phyloP scores from a whole-genome alignment of 2,329 filamentous ascomycete genomes.

The Ceratocystis cubensis region DNA sequence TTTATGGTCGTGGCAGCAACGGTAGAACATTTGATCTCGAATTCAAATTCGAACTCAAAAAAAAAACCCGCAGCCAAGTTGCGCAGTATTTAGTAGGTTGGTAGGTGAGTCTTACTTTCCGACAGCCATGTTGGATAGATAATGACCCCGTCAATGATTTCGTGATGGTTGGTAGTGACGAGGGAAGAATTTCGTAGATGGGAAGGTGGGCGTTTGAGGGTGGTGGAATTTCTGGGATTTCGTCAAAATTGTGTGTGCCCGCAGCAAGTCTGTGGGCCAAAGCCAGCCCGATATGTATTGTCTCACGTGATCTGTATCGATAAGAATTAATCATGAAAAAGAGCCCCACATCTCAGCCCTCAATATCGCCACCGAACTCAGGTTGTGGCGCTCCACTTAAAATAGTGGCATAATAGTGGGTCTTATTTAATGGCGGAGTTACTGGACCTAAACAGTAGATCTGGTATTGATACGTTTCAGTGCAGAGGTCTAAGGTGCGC shows the following conservation, averaged over 20 bases:
- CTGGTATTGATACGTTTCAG: too few relatives aligned
- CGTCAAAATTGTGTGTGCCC: constrained; percentile 21
- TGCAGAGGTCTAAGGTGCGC: too few relatives aligned
- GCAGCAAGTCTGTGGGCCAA: constrained; percentile 19
- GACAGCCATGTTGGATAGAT: constrained; percentile 47
- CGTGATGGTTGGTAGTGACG: constrained; percentile 29
- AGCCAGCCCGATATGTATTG: constrained; percentile 14
- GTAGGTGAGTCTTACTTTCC: constrained; percentile 39
- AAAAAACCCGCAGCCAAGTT: too few relatives aligned
- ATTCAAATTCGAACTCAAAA: neutral
- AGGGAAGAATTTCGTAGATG: constrained; percentile 20
- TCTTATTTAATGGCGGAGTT: too few relatives aligned
- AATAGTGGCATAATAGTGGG: neutral
- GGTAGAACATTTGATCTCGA: constrained; percentile 1
- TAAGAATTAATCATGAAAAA: constrained; percentile 1
- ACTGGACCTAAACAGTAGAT: too few relatives aligned
- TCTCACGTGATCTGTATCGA: constrained; percentile 19
- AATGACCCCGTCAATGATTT: constrained; percentile 35
- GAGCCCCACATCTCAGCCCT: neutral
- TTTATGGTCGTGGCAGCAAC: neutral
- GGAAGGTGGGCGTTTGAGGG: constrained; percentile 21
- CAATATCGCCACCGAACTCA: neutral
- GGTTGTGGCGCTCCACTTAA: neutral
- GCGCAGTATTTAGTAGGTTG: neutral
- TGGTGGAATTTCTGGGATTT: constrained; percentile 21